Evolutionary conservation across 306 rosid species (phyloP), one percentile per base, ranked within the genome.

Genomic region (Gastrolobium bilobum): DNA sequence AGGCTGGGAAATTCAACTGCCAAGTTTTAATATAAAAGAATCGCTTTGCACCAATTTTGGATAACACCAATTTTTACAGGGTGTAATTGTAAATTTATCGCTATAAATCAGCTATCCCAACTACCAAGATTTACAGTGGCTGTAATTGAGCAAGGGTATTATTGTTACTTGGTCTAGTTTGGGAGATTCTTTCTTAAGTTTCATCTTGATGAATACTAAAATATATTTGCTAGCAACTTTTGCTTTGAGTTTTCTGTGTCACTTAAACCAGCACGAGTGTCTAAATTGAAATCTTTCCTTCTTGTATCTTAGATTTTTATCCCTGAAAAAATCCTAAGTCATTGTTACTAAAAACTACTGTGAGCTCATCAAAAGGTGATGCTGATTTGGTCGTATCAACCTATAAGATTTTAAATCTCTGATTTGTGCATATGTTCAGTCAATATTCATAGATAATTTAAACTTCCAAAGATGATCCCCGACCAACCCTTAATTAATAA

Each of bases 251-350:
- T 86, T 69, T 90, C 94, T 1, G 80, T 58, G 71, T 90, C 92
- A 39, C 94, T 83, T 29, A 90, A 88, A 75, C 88, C 73, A n/a
- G n/a, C n/a, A n/a, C n/a, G n/a, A n/a, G 81, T 75, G 13, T 88
- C 90, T 74, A 85, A 54, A 76, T 78, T 83, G 81, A 82, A 81
- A 37, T 86, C 90, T 57, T 88, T 34, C 60, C 26, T 54, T 34
- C 60, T 54, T 54, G 60, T 15, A 54, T 26, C 60, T 54, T 20
- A 15, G 60, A 54, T 7, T 6, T 26, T 54, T 54, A 54, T 54
- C 60, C 35, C 60, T 54, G 60, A 54, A 54, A 11, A 10, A 54
- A 54, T 54, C 60, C 60, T 6, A 54, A 54, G 34, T 54, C 20
- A 34, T 54, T 54, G 26, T 54, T 54, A 20, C 20, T 54, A 10